Evolutionary conservation across 2,329 filamentous ascomycete species (phyloP).

Genomic region (Colletotrichum costaricense): DNA sequence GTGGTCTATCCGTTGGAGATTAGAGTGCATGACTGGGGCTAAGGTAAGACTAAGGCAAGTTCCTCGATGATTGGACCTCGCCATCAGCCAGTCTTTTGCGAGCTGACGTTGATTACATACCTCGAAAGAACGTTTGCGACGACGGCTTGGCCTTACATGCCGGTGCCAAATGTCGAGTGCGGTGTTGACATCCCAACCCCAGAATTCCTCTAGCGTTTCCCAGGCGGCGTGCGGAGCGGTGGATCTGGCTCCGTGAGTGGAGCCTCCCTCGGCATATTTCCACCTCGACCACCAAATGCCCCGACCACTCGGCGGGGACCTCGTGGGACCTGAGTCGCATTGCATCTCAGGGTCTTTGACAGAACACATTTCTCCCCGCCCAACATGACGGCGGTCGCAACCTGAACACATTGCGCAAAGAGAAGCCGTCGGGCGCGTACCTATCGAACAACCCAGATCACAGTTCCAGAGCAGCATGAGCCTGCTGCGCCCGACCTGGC

Average conservation of each 20-base stretch:
- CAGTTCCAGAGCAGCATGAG: constrained; percentile 27
- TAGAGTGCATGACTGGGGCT: neutral
- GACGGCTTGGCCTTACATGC: neutral
- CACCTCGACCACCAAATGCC: constrained; percentile 11
- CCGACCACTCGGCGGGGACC: constrained; percentile 28
- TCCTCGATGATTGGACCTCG: neutral
- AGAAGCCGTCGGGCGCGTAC: constrained; percentile 17
- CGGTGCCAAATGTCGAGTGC: neutral
- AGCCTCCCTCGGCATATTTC: constrained; percentile 30
- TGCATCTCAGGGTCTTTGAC: constrained; percentile 9
- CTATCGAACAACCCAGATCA: neutral
- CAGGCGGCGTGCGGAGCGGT: neutral
- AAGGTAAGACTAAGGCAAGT: neutral
- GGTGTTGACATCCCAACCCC: constrained; percentile 6
- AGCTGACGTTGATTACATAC: neutral
- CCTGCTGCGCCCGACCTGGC: constrained; percentile 25
- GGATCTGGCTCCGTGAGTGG: constrained; percentile 20
- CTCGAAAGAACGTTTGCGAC: neutral
- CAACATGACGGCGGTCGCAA: constrained; percentile 15
- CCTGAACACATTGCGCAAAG: constrained; percentile 11
- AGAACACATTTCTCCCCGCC: constrained; percentile 8
- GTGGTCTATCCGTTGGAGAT: constrained; percentile 16
- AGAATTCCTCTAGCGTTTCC: constrained; percentile 1
- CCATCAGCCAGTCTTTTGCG: neutral
- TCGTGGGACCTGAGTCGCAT: constrained; percentile 32